These are phyloP conservation scores for Metschnikowia chrysomelidarum DNA, from an alignment of 805 yeast species.

Conservation along the genomic window DNA sequence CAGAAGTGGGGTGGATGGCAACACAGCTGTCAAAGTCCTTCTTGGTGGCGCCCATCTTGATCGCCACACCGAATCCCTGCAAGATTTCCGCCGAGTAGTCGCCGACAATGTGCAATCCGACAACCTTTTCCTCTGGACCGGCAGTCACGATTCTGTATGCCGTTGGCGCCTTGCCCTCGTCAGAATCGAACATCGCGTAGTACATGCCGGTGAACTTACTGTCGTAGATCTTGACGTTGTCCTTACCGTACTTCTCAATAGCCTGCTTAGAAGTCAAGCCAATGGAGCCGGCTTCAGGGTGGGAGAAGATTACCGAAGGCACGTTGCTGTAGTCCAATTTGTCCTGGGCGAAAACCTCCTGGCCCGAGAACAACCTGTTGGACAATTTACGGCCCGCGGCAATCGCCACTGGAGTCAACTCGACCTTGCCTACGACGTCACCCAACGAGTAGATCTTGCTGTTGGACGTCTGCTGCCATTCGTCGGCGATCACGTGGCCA, in stretches of 20 bases:
- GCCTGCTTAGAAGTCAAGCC: constrained; percentile 86
- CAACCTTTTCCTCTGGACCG: constrained; percentile 86
- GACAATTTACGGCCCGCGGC: constrained; percentile 96
- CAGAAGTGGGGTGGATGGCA: constrained; percentile 98
- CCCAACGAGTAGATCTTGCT: constrained; percentile 81
- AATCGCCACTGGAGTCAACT: constrained; percentile 97
- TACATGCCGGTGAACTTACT: constrained; percentile 89
- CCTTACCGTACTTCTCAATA: constrained; percentile 71
- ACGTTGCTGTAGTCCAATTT: constrained; percentile 84
- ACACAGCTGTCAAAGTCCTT: constrained; percentile 92
- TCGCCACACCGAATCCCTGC: constrained; percentile 98
- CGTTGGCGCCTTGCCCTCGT: constrained; percentile 76
- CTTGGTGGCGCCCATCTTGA: constrained; percentile 99
- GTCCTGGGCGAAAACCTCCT: constrained; percentile 61
- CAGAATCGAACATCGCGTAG: constrained; percentile 72
- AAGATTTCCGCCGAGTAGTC: constrained; percentile 87
- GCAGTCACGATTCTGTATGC: constrained; percentile 78
- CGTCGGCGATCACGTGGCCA: constrained; percentile 76
- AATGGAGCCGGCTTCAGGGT: constrained; percentile 95
- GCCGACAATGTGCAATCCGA: constrained; percentile 93
- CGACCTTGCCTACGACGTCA: constrained; percentile 90
- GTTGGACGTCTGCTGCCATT: constrained; percentile 78
- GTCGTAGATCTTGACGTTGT: constrained; percentile 75
- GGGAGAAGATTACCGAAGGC: constrained; percentile 96
- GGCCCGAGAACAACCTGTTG: constrained; percentile 83